These are phyloP conservation scores for Pleurotus salmoneostramineus DNA, from an alignment of 768 basidiomycete species.

Conservation along the genomic window DNA sequence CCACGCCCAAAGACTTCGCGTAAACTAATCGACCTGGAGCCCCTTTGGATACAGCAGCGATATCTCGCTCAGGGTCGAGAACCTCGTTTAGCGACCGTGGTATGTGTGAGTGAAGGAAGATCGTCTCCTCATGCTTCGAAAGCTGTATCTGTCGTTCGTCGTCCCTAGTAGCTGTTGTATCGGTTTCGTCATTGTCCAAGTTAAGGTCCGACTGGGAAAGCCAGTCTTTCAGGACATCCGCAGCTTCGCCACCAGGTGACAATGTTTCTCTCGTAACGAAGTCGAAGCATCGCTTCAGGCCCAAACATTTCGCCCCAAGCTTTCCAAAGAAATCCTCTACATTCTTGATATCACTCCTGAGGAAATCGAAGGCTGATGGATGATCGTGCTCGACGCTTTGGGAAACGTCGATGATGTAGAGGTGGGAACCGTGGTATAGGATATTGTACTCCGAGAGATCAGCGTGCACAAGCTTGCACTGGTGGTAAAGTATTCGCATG, in stretches of 20 bases:
- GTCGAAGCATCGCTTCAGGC: constrained; percentile 81
- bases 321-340: constrained; percentile 88
- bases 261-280: constrained; percentile 70
- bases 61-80: constrained; percentile 92
- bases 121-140: constrained; percentile 72
- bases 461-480: constrained; percentile 93
- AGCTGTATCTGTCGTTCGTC: constrained; percentile 15
- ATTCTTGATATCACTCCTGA: constrained; percentile 89
- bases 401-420: constrained; percentile 96
- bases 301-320: constrained; percentile 71
- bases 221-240: constrained; percentile 40
- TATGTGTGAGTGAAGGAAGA: constrained; percentile 91
- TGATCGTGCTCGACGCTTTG: constrained; percentile 99
- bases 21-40: constrained; percentile 80
- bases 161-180: constrained; percentile 6
- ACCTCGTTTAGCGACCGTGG: constrained; percentile 91
- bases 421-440: constrained; percentile 75
- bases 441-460: constrained; percentile 99
- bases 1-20: constrained; percentile 78
- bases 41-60: constrained; percentile 68
- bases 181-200: constrained; percentile 9
- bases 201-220: constrained; percentile 26
- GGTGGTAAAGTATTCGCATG: constrained; percentile 81
- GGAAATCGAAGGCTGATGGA: constrained; percentile 93
- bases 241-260: constrained; percentile 17